Base-by-base conservation (phyloP, 495 filamentous ascomycete genomes). In the Podospora anserina region DNA sequence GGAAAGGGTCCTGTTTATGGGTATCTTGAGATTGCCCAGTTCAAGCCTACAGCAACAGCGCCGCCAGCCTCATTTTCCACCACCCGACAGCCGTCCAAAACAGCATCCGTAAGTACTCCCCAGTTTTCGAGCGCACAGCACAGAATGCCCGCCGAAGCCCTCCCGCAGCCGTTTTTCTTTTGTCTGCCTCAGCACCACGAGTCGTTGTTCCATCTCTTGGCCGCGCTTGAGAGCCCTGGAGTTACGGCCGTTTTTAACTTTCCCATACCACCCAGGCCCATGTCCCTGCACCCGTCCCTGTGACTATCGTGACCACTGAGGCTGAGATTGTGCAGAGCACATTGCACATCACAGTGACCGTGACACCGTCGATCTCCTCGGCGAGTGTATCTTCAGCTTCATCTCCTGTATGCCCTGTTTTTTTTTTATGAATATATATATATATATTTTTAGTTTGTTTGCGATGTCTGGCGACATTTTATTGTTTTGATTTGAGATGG, bases 321-420 rank as follows among this genome's bases (percentile, higher is more conserved):
- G 76, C 79, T 72, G 69, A 76, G 71, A 74, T 65, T 59, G 67
- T 75, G 65, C 71, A 77, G 75, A 75, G 66, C 69, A 80, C 77
- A 53, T 70, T 77, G 64, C 65, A 71, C 34, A 74, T 68, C 59
- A 78, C 75, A 39, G 74, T 75, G 65, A 78, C 74, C 63, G 58
- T 76, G 58, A 61, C 72, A 20, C 68, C 72, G 68, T 72, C 73
- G 59, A 58, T 64, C 20, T 68, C 71, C 18, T 69, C 72, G 30
- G 59, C 71, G 23, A 30, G 19, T 54, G 54, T 62, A 23, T 59
- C 65, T 30, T 15, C 73, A 62, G 64, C 77, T 67, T 63, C 71
- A 58, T 60, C 67, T 65, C 49, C 73, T 74, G 76, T 78, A 78
- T 73, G 71, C 67, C 9, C 55, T 69, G 66, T 19, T 19, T 62